phyloP scores from a whole-genome alignment of 345 rosid species.

The Cardiospermum halicacabum region DNA sequence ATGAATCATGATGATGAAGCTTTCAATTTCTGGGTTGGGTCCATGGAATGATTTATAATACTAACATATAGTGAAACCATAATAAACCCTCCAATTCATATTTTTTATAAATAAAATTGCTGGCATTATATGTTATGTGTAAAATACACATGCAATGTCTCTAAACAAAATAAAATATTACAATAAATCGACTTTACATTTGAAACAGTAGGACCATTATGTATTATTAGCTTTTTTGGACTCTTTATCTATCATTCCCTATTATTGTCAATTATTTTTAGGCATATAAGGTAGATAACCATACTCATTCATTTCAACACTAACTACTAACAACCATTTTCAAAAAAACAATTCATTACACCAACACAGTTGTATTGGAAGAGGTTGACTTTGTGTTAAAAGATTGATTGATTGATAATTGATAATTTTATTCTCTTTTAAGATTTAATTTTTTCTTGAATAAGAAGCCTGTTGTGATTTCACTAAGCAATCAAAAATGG shows the following conservation, averaged over 20 bases:
- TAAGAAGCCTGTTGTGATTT: background rate
- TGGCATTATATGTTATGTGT: conserved; percentile 12
- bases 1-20: too few relatives aligned
- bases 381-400: conserved; percentile 5
- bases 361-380: conserved; percentile 1
- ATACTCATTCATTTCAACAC: conserved; percentile 4
- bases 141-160: conserved; percentile 30
- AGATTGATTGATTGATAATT: background rate
- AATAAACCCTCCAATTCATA: too few relatives aligned
- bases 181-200: too few relatives aligned
- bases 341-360: too few relatives aligned
- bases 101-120: too few relatives aligned
- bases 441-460: background rate
- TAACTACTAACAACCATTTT: conserved; percentile 16
- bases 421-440: background rate
- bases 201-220: too few relatives aligned
- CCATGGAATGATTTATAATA: too few relatives aligned
- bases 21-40: too few relatives aligned
- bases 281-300: background rate
- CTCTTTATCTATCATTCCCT: conserved; percentile 21
- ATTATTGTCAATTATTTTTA: conserved; percentile 16
- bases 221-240: too few relatives aligned
- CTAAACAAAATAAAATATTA: too few relatives aligned
- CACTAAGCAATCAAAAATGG: background rate
- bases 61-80: too few relatives aligned